Conservation (phyloP, 352 stramenopile species). For the Globisporangium cylindrosporum region DNA sequence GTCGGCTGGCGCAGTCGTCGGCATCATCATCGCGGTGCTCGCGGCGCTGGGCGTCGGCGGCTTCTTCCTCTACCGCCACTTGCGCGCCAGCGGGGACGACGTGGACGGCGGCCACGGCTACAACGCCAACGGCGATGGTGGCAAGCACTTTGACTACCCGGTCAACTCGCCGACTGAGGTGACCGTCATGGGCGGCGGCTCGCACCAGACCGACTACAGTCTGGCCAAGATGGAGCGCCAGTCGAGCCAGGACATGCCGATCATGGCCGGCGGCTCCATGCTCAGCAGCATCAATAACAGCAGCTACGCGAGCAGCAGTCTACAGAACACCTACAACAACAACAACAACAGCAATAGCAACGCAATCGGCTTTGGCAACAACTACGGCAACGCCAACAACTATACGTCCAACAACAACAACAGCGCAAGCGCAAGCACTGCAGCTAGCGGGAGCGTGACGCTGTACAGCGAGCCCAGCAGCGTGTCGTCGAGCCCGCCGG, state of each 20-base stretch:
- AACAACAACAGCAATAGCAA: slow-evolving; percentile 2
- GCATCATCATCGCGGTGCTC: slow-evolving; percentile 42
- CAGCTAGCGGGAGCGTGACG: slow-evolving; percentile 9
- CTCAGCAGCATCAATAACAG: slow-evolving; percentile 16
- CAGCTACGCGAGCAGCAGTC: slow-evolving; percentile 9
- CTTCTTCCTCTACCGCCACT: slow-evolving; percentile 39
- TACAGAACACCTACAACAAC: slow-evolving; percentile 16
- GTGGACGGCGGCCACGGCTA: slow-evolving; percentile 1
- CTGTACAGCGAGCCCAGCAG: slow-evolving; percentile 4
- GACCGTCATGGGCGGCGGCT: slow-evolving; percentile 19
- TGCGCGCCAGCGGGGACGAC: slow-evolving; percentile 17
- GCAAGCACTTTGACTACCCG: slow-evolving; percentile 35
- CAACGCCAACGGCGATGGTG: slow-evolving; percentile 21
- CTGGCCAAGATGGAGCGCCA: slow-evolving; percentile 21
- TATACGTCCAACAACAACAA: background rate
- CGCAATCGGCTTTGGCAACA: slow-evolving; percentile 7
- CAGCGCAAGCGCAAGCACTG: background rate
- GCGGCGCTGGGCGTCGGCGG: slow-evolving; percentile 29
- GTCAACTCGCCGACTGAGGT: slow-evolving; percentile 19
- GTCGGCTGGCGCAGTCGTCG: slow-evolving; percentile 37
- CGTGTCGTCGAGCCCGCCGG: slow-evolving; percentile 1
- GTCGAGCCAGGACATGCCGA: slow-evolving; percentile 20
- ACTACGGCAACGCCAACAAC: slow-evolving; percentile 7
- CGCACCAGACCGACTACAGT: slow-evolving; percentile 26
- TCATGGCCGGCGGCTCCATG: slow-evolving; percentile 16